A percentile compares a stretch with the other conserved stretches of the same genome.
phyloP scores from a whole-genome alignment of 768 basidiomycete genomes.

The Rhizopogon sp. region DNA sequence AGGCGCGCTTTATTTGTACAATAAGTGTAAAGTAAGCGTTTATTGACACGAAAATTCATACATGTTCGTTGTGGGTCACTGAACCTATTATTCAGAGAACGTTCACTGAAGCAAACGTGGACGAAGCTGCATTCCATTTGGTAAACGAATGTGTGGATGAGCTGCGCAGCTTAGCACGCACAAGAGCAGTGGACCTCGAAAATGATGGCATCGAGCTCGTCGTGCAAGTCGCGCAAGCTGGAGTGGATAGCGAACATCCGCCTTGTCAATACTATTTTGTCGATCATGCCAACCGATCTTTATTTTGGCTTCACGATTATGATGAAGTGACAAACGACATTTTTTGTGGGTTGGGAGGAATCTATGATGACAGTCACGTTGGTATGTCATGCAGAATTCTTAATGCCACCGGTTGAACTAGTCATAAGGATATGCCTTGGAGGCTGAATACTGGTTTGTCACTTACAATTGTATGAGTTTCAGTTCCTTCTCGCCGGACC shows the following conservation, averaged over 20 bases:
- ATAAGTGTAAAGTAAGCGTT: conserved; percentile 32
- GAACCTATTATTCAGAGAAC: background rate
- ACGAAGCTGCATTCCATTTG: background rate
- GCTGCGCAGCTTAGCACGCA: background rate
- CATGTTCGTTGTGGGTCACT: too few species aligned
- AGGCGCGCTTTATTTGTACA: conserved; percentile 49
- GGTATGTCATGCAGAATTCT: background rate
- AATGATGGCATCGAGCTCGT: background rate
- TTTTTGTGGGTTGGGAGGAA: background rate
- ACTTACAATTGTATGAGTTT: background rate
- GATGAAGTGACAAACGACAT: background rate
- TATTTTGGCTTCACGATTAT: conserved; percentile 2
- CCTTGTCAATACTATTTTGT: conserved; percentile 4
- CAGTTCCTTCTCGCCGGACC: background rate
- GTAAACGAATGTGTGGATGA: background rate
- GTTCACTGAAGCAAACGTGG: background rate
- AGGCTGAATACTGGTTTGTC: conserved; percentile 4
- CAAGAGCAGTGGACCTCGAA: background rate
- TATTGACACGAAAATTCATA: too few species aligned
- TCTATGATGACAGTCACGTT: background rate
- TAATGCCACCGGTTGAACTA: background rate
- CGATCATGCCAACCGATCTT: background rate
- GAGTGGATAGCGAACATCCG: background rate
- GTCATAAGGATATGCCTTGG: background rate
- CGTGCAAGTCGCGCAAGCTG: background rate